Percentiles rank a stretch among this genome's conserved stretches.
phyloP scores from a whole-genome alignment of 2,329 filamentous ascomycete genomes.

The Thielaviopsis populi region DNA sequence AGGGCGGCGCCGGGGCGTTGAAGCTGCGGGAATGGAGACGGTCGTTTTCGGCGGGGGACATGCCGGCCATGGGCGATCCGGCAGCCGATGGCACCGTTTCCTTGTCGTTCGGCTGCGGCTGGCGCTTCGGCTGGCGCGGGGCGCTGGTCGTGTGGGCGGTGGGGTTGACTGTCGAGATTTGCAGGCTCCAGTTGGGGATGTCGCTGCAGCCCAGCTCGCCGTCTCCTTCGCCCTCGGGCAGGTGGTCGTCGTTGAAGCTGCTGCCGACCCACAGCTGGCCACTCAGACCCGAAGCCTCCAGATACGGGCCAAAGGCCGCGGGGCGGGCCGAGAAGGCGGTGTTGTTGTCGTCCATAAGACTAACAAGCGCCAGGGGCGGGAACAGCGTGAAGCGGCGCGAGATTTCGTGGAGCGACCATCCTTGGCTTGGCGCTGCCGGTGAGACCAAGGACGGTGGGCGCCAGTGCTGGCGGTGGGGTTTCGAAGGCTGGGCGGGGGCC shows the following conservation, averaged over 20 bases:
- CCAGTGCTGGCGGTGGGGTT: conserved; percentile 20
- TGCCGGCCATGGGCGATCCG: neutral
- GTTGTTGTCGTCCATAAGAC: conserved; percentile 92
- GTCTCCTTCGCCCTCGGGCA: conserved; percentile 49
- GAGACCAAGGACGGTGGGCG: conserved; percentile 4
- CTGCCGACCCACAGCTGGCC: conserved; percentile 88
- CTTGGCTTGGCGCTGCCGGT: conserved; percentile 18
- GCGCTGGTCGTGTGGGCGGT: conserved; percentile 14
- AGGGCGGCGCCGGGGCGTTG: neutral
- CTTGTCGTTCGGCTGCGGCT: conserved; percentile 1
- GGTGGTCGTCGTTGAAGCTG: conserved; percentile 69
- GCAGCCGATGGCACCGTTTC: neutral
- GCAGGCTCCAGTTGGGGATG: conserved; percentile 65
- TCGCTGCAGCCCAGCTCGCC: conserved; percentile 92
- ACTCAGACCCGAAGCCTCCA: conserved; percentile 64
- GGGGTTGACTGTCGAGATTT: conserved; percentile 25
- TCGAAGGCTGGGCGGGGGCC: neutral
- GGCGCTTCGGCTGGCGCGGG: neutral
- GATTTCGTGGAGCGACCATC: conserved; percentile 45
- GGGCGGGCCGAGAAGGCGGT: conserved; percentile 91
- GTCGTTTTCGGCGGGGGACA: neutral
- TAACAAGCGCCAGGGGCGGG: conserved; percentile 88
- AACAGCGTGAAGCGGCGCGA: conserved; percentile 74
- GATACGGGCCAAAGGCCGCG: conserved; percentile 74
- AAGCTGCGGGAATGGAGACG: neutral